phyloP scores from a whole-genome alignment of 257 asterid genomes.

The Rehmannia glutinosa region DNA sequence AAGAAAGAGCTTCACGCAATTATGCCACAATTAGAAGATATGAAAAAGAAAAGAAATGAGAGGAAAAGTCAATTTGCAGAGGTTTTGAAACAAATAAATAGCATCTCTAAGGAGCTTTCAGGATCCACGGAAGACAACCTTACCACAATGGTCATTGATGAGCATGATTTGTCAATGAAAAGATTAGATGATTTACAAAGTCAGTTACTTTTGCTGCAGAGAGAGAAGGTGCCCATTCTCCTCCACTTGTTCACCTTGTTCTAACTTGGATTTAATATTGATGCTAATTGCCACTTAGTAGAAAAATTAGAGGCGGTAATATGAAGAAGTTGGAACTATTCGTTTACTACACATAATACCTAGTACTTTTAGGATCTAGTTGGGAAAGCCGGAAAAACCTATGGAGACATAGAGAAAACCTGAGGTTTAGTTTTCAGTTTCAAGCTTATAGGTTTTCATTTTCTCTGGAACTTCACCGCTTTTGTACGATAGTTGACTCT shows the following conservation, averaged over 20 bases:
- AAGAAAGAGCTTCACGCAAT: slow-evolving; percentile 56
- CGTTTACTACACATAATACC: not conserved
- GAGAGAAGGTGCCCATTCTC: slow-evolving; percentile 52
- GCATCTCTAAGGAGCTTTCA: slow-evolving; percentile 51
- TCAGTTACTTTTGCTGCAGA: slow-evolving; percentile 49
- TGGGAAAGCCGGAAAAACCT: not conserved
- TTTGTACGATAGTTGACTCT: no score
- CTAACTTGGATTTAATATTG: slow-evolving; percentile 5
- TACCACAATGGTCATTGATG: slow-evolving; percentile 32
- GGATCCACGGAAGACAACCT: slow-evolving; percentile 29
- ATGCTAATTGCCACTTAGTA: not conserved
- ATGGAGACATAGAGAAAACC: not conserved
- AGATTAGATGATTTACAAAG: slow-evolving; percentile 52
- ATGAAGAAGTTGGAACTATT: not conserved
- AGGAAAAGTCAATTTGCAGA: slow-evolving; percentile 56
- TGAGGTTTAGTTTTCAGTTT: no score
- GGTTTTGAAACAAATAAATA: slow-evolving; percentile 55
- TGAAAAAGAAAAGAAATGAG: slow-evolving; percentile 53
- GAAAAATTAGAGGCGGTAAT: not conserved
- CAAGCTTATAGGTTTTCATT: no score
- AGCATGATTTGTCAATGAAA: slow-evolving; percentile 60
- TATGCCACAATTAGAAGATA: slow-evolving; percentile 59
- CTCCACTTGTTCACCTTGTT: not conserved
- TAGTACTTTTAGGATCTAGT: not conserved
- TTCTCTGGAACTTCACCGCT: no score